Evolutionary conservation across 257 asterid species (phyloP).

Genomic region (Eustoma russellianum): DNA sequence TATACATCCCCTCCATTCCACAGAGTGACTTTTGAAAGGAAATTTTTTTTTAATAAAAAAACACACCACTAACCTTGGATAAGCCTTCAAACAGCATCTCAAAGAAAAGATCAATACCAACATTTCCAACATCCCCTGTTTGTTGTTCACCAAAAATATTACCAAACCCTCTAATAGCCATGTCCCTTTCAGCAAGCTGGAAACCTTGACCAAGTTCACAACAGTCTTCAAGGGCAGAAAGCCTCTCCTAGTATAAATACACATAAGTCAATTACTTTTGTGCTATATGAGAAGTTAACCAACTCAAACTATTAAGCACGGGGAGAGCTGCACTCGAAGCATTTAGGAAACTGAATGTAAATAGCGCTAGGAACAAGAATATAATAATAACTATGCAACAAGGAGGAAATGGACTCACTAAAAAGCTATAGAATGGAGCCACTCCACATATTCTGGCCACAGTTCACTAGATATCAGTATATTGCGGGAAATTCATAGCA

Average conservation of each 20-base stretch:
- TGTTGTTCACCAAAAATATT: conserved; percentile 98
- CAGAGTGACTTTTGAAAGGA: no score
- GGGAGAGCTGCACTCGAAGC: background rate
- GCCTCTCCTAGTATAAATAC: conserved; percentile 62
- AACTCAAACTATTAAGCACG: background rate
- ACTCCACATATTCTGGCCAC: background rate
- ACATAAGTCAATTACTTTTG: conserved; percentile 12
- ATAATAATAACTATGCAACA: background rate
- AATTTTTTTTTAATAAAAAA: no score
- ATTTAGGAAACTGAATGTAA: background rate
- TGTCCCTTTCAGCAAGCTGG: conserved; percentile 97
- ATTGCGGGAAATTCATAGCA: conserved; percentile 1
- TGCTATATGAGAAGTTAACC: no score
- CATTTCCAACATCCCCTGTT: conserved; percentile 98
- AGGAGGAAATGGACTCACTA: background rate
- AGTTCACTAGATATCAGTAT: conserved; percentile 9
- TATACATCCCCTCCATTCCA: background rate
- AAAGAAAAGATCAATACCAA: conserved; percentile 97
- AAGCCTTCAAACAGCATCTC: conserved; percentile 98
- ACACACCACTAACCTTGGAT: conserved; percentile 58
- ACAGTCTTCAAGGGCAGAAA: conserved; percentile 91
- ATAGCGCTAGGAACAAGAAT: background rate
- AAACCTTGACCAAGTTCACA: conserved; percentile 95
- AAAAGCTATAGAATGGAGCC: background rate
- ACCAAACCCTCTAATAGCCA: conserved; percentile 98